Evolutionary conservation across 2,329 filamentous ascomycete genomes (phyloP), one percentile per base, ranked within the genome.

Genomic region (Didymella exigua): DNA sequence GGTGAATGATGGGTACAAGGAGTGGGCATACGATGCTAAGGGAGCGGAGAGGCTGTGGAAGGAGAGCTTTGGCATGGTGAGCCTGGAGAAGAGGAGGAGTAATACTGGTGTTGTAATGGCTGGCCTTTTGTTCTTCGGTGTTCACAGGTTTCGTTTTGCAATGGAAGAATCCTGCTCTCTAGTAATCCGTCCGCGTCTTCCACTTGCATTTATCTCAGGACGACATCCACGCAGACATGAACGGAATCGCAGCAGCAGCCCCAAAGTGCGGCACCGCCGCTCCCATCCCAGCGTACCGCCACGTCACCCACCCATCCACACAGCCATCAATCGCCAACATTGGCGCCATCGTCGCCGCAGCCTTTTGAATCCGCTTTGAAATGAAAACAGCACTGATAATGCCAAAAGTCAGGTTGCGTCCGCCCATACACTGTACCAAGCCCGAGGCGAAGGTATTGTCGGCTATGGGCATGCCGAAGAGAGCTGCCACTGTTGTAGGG

Each of bases 1-100:
- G 48, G 58, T 46, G 23, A 59, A 62, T 36, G 52, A 60, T 19
- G 63, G 63, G 23, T 62, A 47, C 34, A 61, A 54, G n/a, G 50
- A 43, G 14, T 63, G 68, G 50, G 64, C 66, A 1, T 75, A 68
- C 52, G 59, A 70, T 34, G 37, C 51, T 2, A 64, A 70, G 27
- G 54, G 59, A 10, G 73, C 74, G 52, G 60, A 61, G 33, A 65
- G 63, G 49, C 37, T 75, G 23, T 75, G 73, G 73, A 63, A 59
- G 43, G 56, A 65, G 38, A 55, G 56, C 55, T 56, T 62, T 38
- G 58, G 45, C 29, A 40, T 65, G 49, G 62, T 64, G 18, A 50
- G 61, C 2, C 42, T 66, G 33, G 26, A 52, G 23, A 16, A 23
- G 26, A 52, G 23, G 21, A 23, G 26, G 31, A 42, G 33, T 38